These are phyloP conservation scores for Durusdinium trenchii DNA, from an alignment of 73 alveolate genomes.

Conservation along the genomic window DNA sequence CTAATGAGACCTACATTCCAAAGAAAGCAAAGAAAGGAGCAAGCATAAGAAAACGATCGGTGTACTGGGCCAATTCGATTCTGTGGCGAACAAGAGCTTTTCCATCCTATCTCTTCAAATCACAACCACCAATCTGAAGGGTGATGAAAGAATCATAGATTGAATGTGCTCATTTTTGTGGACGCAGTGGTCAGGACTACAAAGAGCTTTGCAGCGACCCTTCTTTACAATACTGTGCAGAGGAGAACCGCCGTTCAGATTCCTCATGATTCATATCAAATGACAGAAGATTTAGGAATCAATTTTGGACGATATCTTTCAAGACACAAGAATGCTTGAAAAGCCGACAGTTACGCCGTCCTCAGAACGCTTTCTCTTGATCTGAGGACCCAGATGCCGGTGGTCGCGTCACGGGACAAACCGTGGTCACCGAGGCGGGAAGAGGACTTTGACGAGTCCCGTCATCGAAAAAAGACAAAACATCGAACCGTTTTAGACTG, in stretches of 20 bases:
- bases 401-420: slow-evolving; percentile 38
- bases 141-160: too few species aligned
- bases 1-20: too few species aligned
- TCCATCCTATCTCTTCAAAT: neutral
- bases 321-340: neutral
- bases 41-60: too few species aligned
- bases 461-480: too few species aligned
- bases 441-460: neutral
- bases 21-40: too few species aligned
- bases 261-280: neutral
- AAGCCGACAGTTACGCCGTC: neutral
- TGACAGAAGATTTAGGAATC: too few species aligned
- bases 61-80: too few species aligned
- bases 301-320: too few species aligned
- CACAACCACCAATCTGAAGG: neutral
- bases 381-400: slow-evolving; percentile 74
- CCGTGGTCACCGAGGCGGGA: slow-evolving; percentile 22
- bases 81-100: too few species aligned
- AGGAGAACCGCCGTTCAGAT: neutral
- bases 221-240: slow-evolving; percentile 27
- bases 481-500: too few species aligned
- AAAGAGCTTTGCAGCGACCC: slow-evolving; percentile 67
- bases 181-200: slow-evolving; percentile 75
- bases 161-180: too few species aligned
- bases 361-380: neutral